Base-by-base conservation (phyloP, 139 green algal species). In the Chlamydomonas sp. region DNA sequence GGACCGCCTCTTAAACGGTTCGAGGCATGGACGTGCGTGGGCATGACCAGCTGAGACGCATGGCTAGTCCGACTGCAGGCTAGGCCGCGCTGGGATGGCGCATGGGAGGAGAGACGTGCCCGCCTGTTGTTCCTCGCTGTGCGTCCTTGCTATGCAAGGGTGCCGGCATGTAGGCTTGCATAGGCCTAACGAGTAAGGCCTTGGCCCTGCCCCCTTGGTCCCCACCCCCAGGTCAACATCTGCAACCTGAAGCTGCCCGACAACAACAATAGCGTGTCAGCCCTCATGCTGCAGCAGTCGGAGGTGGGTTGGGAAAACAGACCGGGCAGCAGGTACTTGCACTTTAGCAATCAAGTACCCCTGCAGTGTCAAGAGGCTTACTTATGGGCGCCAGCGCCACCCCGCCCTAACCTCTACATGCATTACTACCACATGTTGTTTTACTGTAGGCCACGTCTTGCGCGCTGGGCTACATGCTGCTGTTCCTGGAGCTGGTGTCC, bases 381-480 rank as follows among this genome's bases (percentile, higher is more conserved):
- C 1, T 31, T 31, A 4, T 31, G 5, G 14, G 72, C 5, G 14
- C 4, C 4, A n/a, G 72, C 18, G 3, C n/a, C 60, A 60, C 73
- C 73, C 73, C n/a, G 14, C 6, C 8, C n/a, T n/a, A 5, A 62
- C 73, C 17, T n/a, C 15, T 69, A 16, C 60, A 14, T 68, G 8
- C 63, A 18, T 4, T 15, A 74, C 68, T 74, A n/a, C 68, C 68
- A 12, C 68, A 68, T 68, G 18, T n/a, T 74, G 10, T 5, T 74
- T 12, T 18, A 31, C 4, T 74, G 10, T 80, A 94, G 93, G 73
- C 88, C 20, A 89, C 91, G 60, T 92, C 83, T 74, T 87, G 91
- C 58, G 91, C 90, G 0, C 90, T 97, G 66, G 95, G 95, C 83
- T 96, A 96, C 92, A 64, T 93, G 61, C 89, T 95, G 77, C 89